phyloP scores from a whole-genome alignment of 2,329 filamentous ascomycete species.

The Alternaria rosae region DNA sequence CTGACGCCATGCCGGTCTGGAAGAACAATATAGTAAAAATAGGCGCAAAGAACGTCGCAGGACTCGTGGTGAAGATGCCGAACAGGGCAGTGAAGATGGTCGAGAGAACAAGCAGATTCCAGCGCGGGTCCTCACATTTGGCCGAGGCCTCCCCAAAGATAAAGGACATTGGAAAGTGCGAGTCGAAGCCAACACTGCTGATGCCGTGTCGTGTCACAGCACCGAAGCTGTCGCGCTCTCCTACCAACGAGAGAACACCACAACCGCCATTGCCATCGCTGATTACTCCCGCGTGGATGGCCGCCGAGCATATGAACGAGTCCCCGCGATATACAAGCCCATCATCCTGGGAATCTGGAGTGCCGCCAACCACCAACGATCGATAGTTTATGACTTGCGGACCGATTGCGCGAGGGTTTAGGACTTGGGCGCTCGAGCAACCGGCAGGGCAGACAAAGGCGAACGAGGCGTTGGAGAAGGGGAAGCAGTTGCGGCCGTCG shows the following conservation, averaged over 20 bases:
- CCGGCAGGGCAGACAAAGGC: conserved; percentile 65
- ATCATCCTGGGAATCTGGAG: conserved; percentile 4
- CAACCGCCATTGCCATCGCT: conserved; percentile 42
- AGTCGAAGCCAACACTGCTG: conserved; percentile 41
- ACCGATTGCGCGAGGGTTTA: conserved; percentile 61
- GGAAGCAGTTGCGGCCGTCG: conserved; percentile 64
- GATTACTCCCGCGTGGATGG: conserved; percentile 46
- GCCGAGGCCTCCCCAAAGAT: conserved; percentile 30
- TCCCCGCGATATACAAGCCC: conserved; percentile 44
- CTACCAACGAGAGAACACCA: conserved; percentile 39
- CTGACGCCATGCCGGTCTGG: conserved; percentile 48
- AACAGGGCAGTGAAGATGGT: conserved; percentile 41
- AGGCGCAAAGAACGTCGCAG: conserved; percentile 40
- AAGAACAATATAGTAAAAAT: conserved; percentile 45
- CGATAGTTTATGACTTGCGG: conserved; percentile 69
- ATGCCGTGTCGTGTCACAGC: conserved; percentile 40
- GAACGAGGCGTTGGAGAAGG: conserved; percentile 60
- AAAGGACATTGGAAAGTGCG: conserved; percentile 46
- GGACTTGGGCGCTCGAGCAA: conserved; percentile 56
- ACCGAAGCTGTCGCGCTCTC: conserved; percentile 33
- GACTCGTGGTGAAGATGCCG: conserved; percentile 40
- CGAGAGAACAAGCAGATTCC: conserved; percentile 44
- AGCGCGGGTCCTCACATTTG: conserved; percentile 45
- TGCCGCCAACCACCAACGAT: conserved; percentile 72
- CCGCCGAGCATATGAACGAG: conserved; percentile 49